Evolutionary conservation across 352 stramenopile genomes (phyloP).

Genomic region (Phytophthora podocarpi): DNA sequence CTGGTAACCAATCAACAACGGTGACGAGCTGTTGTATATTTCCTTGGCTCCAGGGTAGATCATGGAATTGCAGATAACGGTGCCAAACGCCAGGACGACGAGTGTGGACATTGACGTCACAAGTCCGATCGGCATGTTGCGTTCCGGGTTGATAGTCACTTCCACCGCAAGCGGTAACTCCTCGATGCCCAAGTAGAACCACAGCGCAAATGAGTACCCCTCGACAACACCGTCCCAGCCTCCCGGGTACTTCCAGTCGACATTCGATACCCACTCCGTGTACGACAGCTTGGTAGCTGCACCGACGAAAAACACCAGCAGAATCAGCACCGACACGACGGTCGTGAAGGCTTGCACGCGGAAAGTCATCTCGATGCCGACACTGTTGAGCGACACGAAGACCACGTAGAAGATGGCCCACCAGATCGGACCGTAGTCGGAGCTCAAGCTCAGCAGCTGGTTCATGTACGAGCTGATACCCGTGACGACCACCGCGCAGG

Average conservation of each 20-base stretch:
- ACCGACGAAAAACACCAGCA: conserved; percentile 70
- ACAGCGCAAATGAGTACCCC: conserved; percentile 69
- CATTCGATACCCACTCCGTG: conserved; percentile 48
- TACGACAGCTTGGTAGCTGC: conserved; percentile 66
- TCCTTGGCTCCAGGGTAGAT: conserved; percentile 54
- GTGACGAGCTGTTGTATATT: conserved; percentile 52
- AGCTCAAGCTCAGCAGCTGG: conserved; percentile 49
- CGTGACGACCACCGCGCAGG: conserved; percentile 59
- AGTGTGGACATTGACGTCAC: conserved; percentile 64
- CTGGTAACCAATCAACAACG: conserved; percentile 64
- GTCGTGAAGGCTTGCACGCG: conserved; percentile 64
- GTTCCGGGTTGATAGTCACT: conserved; percentile 65
- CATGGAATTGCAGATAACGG: conserved; percentile 70
- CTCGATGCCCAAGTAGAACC: conserved; percentile 78
- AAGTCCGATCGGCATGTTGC: conserved; percentile 65
- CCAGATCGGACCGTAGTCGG: conserved; percentile 52
- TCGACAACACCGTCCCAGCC: conserved; percentile 57
- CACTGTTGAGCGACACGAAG: conserved; percentile 65
- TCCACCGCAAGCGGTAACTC: conserved; percentile 68
- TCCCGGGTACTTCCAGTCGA: conserved; percentile 53
- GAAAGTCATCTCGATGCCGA: conserved; percentile 70
- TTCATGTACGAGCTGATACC: conserved; percentile 76
- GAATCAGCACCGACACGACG: conserved; percentile 55
- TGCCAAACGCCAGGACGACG: conserved; percentile 57
- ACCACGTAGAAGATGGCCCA: conserved; percentile 67